Conservation (phyloP, 371 early-diverging fungal genomes). For the Syncephalastrum sp. region DNA sequence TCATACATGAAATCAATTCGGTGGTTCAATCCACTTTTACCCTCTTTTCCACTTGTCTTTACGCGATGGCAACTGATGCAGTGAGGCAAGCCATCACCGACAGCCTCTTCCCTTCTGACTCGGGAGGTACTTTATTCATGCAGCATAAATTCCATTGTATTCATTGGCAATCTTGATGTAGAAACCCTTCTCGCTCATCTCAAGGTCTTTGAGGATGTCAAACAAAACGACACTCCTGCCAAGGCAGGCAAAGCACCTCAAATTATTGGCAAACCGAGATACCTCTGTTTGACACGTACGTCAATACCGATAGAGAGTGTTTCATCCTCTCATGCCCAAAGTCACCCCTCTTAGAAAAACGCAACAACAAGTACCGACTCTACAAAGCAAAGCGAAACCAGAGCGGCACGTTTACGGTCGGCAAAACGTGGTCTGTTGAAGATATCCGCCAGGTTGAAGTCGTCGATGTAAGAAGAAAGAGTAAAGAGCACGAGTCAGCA, state of each 20-base stretch:
- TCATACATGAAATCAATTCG: no score
- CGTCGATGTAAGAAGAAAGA: slow-evolving; percentile 48
- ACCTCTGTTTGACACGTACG: slow-evolving; percentile 48
- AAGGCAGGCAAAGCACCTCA: slow-evolving; percentile 20
- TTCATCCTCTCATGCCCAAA: neutral
- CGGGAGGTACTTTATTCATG: slow-evolving; percentile 6
- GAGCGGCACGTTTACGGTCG: slow-evolving; percentile 53
- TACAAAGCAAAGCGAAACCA: slow-evolving; percentile 59
- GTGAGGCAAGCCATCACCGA: slow-evolving; percentile 41
- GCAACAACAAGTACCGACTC: slow-evolving; percentile 44
- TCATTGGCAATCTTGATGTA: slow-evolving; percentile 17
- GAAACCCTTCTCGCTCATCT: slow-evolving; percentile 45
- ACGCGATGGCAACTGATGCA: slow-evolving; percentile 23
- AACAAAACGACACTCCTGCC: slow-evolving; percentile 27
- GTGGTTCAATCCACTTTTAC: no score
- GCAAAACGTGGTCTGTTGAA: slow-evolving; percentile 59
- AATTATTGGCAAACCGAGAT: slow-evolving; percentile 49
- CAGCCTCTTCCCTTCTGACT: slow-evolving; percentile 39
- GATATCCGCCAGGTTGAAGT: slow-evolving; percentile 56
- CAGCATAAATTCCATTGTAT: neutral
- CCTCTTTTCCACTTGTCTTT: no score
- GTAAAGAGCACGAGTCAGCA: neutral
- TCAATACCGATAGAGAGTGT: neutral
- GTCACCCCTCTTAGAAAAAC: slow-evolving; percentile 29
- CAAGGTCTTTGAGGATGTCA: slow-evolving; percentile 51